Base-by-base conservation (phyloP, 2,329 filamentous ascomycete genomes). In the Biscogniauxia marginata region DNA sequence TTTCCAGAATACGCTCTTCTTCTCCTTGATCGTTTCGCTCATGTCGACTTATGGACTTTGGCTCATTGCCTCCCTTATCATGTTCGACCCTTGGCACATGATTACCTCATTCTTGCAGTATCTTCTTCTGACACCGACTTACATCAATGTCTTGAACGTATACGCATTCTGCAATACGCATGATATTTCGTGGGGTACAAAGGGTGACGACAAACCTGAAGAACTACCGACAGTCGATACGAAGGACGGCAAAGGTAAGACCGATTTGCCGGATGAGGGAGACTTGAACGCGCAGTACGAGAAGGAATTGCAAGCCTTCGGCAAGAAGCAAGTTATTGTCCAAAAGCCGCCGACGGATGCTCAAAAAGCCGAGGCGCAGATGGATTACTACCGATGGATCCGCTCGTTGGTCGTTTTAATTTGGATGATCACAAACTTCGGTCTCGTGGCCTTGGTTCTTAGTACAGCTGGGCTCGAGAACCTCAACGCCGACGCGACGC, bases 21-120 rank as follows among this genome's bases (percentile, higher is more conserved):
- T 95, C 74, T 96, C 91, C 30, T 83, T 99, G 61, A 95, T 99
- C 65, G 86, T 99, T 51, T 97, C 93, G 0, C 84, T 98, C 67
- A 84, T 90, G 67, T 95, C 92, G 9, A 99, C 95, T 0, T 99
- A 95, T 71, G 82, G 96, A 60, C 87, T 99, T 68, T 99, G 93
- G 89, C 83, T 98, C 57, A 76, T 99, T 50, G 89, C 91, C 0
- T 96, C 92, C 7, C 81, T 99, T 63, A 80, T 99, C 64, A 98
- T 98, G 86, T 86, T 98, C 74, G 95, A 99, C 72, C 95, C 95
- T 3, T 99, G 95, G 93, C 95, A 99, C 77, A 98, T 99, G 92
- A 83, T 96, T 73, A 98, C 95, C n/a, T 87, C 89, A 56, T 91
- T 98, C 74, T 74, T 92, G 49, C 95, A 98, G 83, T 99, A 99